Conservation (phyloP, 805 yeast genomes). For the Brettanomyces anomalus region DNA sequence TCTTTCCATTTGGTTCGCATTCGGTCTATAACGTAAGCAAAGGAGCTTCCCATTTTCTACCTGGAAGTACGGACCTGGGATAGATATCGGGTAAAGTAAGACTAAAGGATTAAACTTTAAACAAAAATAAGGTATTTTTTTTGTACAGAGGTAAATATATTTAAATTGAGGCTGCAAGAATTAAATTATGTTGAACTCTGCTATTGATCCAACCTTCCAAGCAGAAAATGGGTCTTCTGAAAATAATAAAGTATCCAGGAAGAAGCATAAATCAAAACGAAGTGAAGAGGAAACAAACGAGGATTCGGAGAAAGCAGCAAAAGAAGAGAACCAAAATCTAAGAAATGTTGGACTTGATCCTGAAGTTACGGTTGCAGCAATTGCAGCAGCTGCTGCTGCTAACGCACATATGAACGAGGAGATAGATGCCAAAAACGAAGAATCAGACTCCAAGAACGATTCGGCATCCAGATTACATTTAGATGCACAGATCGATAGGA, state of each 20-base stretch:
- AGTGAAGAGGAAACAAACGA: neutral
- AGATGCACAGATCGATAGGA: too few relatives aligned
- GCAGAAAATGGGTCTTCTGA: conserved; percentile 1
- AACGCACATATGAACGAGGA: neutral
- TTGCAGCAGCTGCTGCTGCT: conserved; percentile 29
- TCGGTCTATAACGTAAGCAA: too few relatives aligned
- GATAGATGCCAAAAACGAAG: neutral
- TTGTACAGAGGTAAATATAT: too few relatives aligned
- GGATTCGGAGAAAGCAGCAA: neutral
- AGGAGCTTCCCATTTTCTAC: too few relatives aligned
- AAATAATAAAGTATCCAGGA: neutral
- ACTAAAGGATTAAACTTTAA: too few relatives aligned
- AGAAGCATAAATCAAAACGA: neutral
- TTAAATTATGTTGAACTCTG: neutral
- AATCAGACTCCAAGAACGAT: neutral
- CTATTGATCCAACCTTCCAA: conserved; percentile 16
- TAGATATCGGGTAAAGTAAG: too few relatives aligned
- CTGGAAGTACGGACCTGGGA: too few relatives aligned
- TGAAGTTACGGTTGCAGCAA: conserved; percentile 16
- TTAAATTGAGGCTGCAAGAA: too few relatives aligned
- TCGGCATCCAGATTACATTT: too few relatives aligned
- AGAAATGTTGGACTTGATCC: conserved; percentile 1
- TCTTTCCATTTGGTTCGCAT: too few relatives aligned
- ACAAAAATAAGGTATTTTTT: too few relatives aligned
- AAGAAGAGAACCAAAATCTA: neutral